These are phyloP conservation scores for Citrus unshiu DNA, from an alignment of 345 rosid genomes.

Conservation along the genomic window DNA sequence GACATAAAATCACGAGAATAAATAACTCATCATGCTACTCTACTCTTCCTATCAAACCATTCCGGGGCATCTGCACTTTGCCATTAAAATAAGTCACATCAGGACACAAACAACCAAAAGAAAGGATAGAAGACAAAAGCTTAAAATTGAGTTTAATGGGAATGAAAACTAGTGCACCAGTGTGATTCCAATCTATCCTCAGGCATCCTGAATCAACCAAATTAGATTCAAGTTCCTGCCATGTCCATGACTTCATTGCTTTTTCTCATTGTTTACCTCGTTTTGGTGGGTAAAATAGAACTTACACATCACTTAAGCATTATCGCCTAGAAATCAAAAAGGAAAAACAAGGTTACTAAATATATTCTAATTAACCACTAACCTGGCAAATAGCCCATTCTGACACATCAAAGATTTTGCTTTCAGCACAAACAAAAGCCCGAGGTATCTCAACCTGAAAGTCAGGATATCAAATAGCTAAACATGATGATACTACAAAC, in stretches of 20 bases:
- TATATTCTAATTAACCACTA: constrained; percentile 10
- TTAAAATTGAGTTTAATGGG: background rate
- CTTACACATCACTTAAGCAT: background rate
- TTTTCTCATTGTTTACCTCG: background rate
- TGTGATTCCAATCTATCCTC: background rate
- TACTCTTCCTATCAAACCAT: background rate
- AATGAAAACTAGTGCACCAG: background rate
- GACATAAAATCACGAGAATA: background rate
- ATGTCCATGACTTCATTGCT: background rate
- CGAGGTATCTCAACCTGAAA: constrained; percentile 89
- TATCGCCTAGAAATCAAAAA: background rate
- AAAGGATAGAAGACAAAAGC: background rate
- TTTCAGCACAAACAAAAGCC: constrained; percentile 98
- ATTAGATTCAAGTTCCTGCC: background rate
- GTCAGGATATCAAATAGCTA: constrained; percentile 15
- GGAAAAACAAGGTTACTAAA: background rate
- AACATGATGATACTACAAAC: constrained; percentile 10
- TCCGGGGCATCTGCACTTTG: background rate
- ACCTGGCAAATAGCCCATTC: constrained; percentile 99
- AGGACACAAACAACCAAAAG: background rate
- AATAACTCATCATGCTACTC: background rate
- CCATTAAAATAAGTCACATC: background rate
- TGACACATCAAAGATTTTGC: constrained; percentile 97
- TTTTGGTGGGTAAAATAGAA: background rate
- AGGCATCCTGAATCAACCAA: background rate